Percentiles rank a stretch among this genome's conserved stretches.
These are phyloP conservation scores for Komagataella mondaviorum DNA, from an alignment of 805 yeast genomes.

Conservation along the genomic window DNA sequence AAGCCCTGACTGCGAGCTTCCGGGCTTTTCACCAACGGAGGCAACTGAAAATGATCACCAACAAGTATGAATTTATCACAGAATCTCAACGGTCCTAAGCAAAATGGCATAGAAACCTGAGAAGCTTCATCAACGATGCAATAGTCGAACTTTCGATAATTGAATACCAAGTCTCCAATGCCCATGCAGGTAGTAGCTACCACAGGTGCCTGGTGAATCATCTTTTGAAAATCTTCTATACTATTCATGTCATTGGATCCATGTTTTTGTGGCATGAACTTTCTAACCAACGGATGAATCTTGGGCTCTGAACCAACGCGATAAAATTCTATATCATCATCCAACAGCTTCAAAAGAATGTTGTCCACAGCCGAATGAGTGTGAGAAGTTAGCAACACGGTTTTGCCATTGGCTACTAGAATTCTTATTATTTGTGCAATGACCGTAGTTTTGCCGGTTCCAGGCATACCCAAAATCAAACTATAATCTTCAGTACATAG, in stretches of 20 bases:
- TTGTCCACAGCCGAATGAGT: slow-evolving; percentile 97
- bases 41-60: slow-evolving; percentile 93
- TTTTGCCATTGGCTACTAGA: slow-evolving; percentile 45
- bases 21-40: slow-evolving; percentile 69
- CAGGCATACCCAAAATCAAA: slow-evolving; percentile 92
- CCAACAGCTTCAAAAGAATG: slow-evolving; percentile 59
- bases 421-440: slow-evolving; percentile 62
- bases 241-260: slow-evolving; percentile 14
- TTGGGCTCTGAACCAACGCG: slow-evolving; percentile 51
- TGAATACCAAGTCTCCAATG: slow-evolving; percentile 47
- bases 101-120: slow-evolving; percentile 83
- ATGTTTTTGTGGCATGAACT: slow-evolving; percentile 33
- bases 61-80: slow-evolving; percentile 77
- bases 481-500: slow-evolving; percentile 61
- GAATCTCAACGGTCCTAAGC: slow-evolving; percentile 74
- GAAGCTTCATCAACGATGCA: slow-evolving; percentile 96
- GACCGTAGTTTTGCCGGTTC: slow-evolving; percentile 91
- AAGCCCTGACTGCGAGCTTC: slow-evolving; percentile 55
- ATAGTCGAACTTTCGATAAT: slow-evolving; percentile 58
- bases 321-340: slow-evolving; percentile 33
- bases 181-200: slow-evolving; percentile 89
- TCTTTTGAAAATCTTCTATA: slow-evolving; percentile 29
- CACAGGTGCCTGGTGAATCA: slow-evolving; percentile 45
- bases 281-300: slow-evolving; percentile 48
- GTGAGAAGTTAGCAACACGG: slow-evolving; percentile 70